phyloP scores from a whole-genome alignment of 352 stramenopile species.

The Globisporangium uncinulatum region DNA sequence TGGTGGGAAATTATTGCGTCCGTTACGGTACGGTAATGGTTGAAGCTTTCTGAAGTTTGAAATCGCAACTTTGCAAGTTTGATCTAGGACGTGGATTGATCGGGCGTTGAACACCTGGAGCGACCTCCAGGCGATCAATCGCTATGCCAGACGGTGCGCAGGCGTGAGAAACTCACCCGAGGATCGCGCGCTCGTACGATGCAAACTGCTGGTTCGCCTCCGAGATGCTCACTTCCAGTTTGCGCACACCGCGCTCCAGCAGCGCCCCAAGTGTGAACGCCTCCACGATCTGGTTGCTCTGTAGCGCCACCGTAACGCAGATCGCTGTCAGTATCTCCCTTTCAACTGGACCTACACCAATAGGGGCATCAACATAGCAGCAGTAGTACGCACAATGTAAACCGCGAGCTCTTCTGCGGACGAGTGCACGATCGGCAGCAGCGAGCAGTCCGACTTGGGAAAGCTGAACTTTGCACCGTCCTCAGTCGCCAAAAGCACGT shows the following conservation, averaged over 20 bases:
- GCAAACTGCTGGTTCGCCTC: conserved; percentile 90
- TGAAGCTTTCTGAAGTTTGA: too few relatives aligned
- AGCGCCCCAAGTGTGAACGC: conserved; percentile 76
- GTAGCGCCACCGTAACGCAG: neutral
- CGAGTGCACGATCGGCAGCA: conserved; percentile 96
- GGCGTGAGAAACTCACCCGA: conserved; percentile 21
- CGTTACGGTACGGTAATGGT: too few relatives aligned
- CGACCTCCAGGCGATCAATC: too few relatives aligned
- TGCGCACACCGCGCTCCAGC: conserved; percentile 69
- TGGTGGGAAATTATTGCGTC: too few relatives aligned
- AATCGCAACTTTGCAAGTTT: too few relatives aligned
- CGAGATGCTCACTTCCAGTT: conserved; percentile 93
- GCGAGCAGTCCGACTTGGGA: conserved; percentile 91
- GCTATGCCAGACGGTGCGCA: neutral
- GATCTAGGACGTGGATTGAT: too few relatives aligned
- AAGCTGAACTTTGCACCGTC: conserved; percentile 95
- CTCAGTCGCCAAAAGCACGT: conserved; percentile 90
- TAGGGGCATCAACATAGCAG: too few relatives aligned
- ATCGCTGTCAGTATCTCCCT: neutral
- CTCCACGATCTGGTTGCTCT: conserved; percentile 87
- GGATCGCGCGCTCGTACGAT: conserved; percentile 70
- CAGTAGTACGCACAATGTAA: conserved; percentile 91
- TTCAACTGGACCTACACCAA: neutral
- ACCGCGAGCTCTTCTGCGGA: conserved; percentile 96
- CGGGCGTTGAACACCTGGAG: neutral